phyloP scores from a whole-genome alignment of 805 yeast genomes.

The Citeromyces matritensis region DNA sequence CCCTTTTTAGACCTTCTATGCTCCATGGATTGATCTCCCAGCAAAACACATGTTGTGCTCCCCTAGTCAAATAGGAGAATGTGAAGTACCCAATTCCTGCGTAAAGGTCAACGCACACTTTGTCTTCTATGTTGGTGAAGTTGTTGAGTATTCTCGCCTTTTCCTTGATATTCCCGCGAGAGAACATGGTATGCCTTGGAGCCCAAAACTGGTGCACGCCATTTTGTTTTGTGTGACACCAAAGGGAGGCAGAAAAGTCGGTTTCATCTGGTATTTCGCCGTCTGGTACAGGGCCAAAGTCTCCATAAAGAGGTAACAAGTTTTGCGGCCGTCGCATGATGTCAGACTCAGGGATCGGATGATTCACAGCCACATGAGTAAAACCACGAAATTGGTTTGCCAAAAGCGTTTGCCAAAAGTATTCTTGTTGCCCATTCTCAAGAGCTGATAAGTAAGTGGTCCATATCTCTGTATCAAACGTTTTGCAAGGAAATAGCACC shows the following conservation, averaged over 20 bases:
- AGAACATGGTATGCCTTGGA: conserved; percentile 75
- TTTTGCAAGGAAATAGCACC: conserved; percentile 35
- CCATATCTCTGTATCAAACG: conserved; percentile 28
- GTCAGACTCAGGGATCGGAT: conserved; percentile 32
- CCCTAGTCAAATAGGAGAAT: conserved; percentile 41
- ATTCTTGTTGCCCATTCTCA: conserved; percentile 4
- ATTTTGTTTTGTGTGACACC: conserved; percentile 63
- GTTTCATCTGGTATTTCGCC: conserved; percentile 17
- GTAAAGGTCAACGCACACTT: conserved; percentile 52
- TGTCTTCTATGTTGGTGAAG: conserved; percentile 18
- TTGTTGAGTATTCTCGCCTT: conserved; percentile 45
- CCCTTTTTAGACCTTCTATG: conserved; percentile 49
- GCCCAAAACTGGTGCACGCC: conserved; percentile 75
- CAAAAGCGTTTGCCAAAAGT: conserved; percentile 7
- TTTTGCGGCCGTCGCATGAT: conserved; percentile 44
- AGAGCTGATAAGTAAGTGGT: conserved; percentile 3
- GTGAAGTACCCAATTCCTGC: conserved; percentile 83
- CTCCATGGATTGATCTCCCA: conserved; percentile 88
- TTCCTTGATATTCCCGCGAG: conserved; percentile 76
- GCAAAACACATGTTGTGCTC: conserved; percentile 41
- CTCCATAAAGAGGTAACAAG: conserved; percentile 45
- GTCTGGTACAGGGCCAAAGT: conserved; percentile 36
- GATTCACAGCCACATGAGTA: conserved; percentile 59
- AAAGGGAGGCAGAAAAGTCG: conserved; percentile 41
- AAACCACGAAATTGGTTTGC: conserved; percentile 1